A percentile compares a stretch with the other conserved stretches of the same genome.
Conservation (phyloP, 1,284 basidiomycete species). For the Sanguinoderma infundibulare region DNA sequence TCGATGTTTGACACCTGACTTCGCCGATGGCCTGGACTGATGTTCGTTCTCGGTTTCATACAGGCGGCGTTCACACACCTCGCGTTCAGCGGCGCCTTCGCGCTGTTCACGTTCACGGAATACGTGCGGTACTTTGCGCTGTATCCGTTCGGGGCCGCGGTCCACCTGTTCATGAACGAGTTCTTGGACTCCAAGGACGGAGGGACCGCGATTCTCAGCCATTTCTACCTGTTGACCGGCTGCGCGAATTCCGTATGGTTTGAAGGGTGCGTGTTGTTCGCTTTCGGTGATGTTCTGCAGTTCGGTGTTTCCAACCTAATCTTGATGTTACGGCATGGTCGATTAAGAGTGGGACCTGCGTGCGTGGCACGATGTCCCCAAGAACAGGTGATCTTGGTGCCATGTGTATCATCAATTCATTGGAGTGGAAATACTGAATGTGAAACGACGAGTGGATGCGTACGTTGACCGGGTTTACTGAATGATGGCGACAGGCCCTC, state of each 20-base stretch:
- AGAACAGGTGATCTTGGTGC: too few relatives aligned
- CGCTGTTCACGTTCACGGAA: conserved; percentile 93
- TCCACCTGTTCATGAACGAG: conserved; percentile 97
- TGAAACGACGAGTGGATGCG: background rate
- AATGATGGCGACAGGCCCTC: conserved; percentile 53
- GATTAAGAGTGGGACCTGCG: background rate
- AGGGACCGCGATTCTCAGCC: conserved; percentile 95
- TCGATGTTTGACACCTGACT: conserved; percentile 3
- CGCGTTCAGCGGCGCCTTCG: conserved; percentile 92
- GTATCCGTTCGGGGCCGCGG: conserved; percentile 92
- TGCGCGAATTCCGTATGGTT: conserved; percentile 96
- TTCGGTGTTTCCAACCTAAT: background rate
- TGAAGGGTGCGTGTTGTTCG: conserved; percentile 71
- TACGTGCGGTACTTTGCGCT: conserved; percentile 98
- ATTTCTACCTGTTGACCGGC: conserved; percentile 96
- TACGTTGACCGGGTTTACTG: background rate
- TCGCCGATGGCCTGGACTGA: conserved; percentile 1
- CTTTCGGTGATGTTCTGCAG: background rate
- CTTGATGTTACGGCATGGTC: background rate
- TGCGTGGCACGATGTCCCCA: too few relatives aligned
- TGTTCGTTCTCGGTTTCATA: conserved; percentile 15
- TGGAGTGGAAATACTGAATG: background rate
- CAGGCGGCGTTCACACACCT: conserved; percentile 98
- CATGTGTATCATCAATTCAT: background rate
- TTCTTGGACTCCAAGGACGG: conserved; percentile 96